Base-by-base conservation (phyloP, 805 yeast species). In the Sugiyamaella valdiviana region DNA sequence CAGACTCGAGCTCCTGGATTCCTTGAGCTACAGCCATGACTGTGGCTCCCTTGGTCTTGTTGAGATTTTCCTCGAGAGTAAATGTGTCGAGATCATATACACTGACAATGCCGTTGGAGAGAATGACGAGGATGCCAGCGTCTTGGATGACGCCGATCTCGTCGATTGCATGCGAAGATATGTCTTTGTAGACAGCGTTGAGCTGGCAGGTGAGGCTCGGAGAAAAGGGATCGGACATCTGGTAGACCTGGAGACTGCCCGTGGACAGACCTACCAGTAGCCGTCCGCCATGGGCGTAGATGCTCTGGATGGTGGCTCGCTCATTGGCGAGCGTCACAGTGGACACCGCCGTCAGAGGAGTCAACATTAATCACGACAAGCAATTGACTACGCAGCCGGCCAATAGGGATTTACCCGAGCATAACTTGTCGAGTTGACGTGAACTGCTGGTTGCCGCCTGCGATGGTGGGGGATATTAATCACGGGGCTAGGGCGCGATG, bases 11-110 rank as follows among this genome's bases (percentile, higher is more conserved):
- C 14, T 49, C 53, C 9, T 36, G 42, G 9, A 52, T 51, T 3
- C 56, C 58, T 19, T 54, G 58, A 10, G 42, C 45, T 0, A 48
- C 29, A 2, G 60, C 58, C 44, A 65, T 62, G 15, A 59, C 44
- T 16, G 65, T 58, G 1, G 67, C 62, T 43, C 69, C 69, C 36
- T 64, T 65, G 12, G 68, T 62, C 38, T 67, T 63, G 21, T 58
- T 59, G 36, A 71, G 59, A 1, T 54, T 55, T 41, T 68, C 68
- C 29, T 64, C 58, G 16, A 59, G 50, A n/a, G 53, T 50, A 24
- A 61, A 62, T 3, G 66, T 58, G 17, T 61, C 63, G 38, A 63
- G 45, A 42, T 61, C 66, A 50, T 57, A 63, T 10, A 71, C 57
- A 36, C 61, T 52, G 14, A 71, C 68, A 2, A 61, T 42, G 10